Conservation (phyloP, 495 filamentous ascomycete species). For the Articulospora tetracladia region DNA sequence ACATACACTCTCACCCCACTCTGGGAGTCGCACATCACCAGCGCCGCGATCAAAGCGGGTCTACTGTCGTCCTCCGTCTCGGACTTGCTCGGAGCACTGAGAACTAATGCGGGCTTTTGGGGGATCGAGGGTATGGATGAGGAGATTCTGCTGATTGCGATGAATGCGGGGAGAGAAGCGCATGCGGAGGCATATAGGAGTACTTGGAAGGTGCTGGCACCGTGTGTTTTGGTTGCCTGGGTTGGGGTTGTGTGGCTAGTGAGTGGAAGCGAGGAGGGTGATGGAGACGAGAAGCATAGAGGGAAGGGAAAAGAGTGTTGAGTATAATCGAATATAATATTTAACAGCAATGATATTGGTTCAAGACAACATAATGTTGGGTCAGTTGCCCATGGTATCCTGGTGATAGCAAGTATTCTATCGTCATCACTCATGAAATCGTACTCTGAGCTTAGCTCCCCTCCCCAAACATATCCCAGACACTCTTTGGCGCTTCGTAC, state of each 20-base stretch:
- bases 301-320: too few relatives aligned
- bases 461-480: conserved; percentile 24
- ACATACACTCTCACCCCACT: conserved; percentile 39
- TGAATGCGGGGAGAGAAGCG: conserved; percentile 34
- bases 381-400: too few relatives aligned
- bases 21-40: conserved; percentile 33
- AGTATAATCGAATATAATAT: too few relatives aligned
- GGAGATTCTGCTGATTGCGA: conserved; percentile 33
- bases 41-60: conserved; percentile 37
- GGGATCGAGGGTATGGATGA: conserved; percentile 32
- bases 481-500: conserved; percentile 25
- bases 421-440: background rate
- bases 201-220: too few relatives aligned
- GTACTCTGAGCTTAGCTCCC: background rate
- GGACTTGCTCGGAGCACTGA: conserved; percentile 32
- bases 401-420: background rate
- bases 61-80: conserved; percentile 35
- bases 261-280: too few relatives aligned
- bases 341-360: background rate
- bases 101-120: conserved; percentile 26
- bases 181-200: conserved; percentile 43
- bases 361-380: too few relatives aligned
- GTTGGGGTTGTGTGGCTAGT: too few relatives aligned
- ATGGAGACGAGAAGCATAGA: too few relatives aligned
- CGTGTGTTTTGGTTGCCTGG: too few relatives aligned